Evolutionary conservation across 139 green algal genomes (phyloP).

Genomic region (Chlamydomonas schloesseri): DNA sequence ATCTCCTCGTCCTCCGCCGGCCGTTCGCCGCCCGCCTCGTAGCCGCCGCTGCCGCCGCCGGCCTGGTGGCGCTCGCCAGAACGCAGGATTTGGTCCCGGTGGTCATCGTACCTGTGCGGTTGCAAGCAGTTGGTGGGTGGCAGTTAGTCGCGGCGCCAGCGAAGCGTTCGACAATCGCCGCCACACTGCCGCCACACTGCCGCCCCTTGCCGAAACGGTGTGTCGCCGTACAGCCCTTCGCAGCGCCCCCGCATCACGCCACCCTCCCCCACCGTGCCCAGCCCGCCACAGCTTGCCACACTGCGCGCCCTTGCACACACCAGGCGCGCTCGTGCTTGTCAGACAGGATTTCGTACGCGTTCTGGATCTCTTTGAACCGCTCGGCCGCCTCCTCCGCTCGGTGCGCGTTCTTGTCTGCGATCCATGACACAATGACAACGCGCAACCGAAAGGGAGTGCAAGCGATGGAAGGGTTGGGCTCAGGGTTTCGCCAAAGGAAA

Average conservation of each 20-base stretch:
- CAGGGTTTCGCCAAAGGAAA: too few relatives aligned
- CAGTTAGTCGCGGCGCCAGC: too few relatives aligned
- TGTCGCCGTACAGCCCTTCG: too few relatives aligned
- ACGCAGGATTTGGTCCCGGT: slow-evolving; percentile 89
- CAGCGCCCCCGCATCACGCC: too few relatives aligned
- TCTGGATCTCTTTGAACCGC: slow-evolving; percentile 94
- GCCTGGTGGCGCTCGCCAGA: slow-evolving; percentile 83
- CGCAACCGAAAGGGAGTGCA: too few relatives aligned
- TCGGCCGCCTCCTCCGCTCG: slow-evolving; percentile 79
- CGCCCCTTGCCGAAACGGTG: too few relatives aligned
- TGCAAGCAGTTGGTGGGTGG: neutral
- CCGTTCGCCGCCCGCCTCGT: neutral
- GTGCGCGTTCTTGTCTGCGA: slow-evolving; percentile 91
- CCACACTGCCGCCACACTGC: too few relatives aligned
- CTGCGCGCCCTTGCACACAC: slow-evolving; percentile 49
- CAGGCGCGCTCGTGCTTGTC: slow-evolving; percentile 94
- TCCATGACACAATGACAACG: too few relatives aligned
- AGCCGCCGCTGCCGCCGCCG: slow-evolving; percentile 59
- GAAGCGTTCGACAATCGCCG: too few relatives aligned
- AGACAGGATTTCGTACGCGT: slow-evolving; percentile 95
- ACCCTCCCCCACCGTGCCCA: too few relatives aligned
- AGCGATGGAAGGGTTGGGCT: too few relatives aligned
- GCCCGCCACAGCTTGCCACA: too few relatives aligned
- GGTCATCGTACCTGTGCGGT: slow-evolving; percentile 89
- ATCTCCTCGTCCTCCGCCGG: slow-evolving; percentile 87